These are phyloP conservation scores for Cladosporium halotolerans DNA, from an alignment of 2,329 filamentous ascomycete species.

Conservation along the genomic window DNA sequence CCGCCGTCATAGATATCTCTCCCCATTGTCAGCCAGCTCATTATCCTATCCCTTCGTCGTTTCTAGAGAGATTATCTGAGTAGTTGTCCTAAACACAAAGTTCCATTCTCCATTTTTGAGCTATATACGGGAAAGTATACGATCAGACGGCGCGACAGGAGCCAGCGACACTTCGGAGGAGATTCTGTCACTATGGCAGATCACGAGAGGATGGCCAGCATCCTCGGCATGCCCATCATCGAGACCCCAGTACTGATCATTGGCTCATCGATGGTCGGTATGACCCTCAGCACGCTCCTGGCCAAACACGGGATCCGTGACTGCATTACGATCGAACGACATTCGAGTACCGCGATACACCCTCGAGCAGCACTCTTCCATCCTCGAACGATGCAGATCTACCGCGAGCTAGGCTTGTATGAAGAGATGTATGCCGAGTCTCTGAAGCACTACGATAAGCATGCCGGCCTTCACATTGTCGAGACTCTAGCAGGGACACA, in stretches of 20 bases:
- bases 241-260: slow-evolving; percentile 19
- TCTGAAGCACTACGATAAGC: slow-evolving; percentile 18
- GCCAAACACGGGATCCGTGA: slow-evolving; percentile 18
- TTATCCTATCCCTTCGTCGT: neutral
- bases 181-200: neutral
- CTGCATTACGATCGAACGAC: slow-evolving; percentile 19
- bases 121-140: neutral
- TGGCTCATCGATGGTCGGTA: slow-evolving; percentile 20
- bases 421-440: slow-evolving; percentile 17
- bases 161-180: neutral
- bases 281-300: slow-evolving; percentile 19
- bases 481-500: slow-evolving; percentile 19
- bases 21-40: neutral
- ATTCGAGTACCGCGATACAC: slow-evolving; percentile 21
- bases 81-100: neutral
- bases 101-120: neutral
- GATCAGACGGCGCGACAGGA: neutral
- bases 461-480: slow-evolving; percentile 17
- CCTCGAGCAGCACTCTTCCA: slow-evolving; percentile 20
- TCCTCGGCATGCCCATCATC: slow-evolving; percentile 2
- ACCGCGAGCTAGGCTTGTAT: slow-evolving; percentile 21
- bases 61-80: neutral
- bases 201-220: slow-evolving; percentile 1
- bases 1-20: neutral
- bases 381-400: slow-evolving; percentile 20